A percentile compares a stretch with the other conserved stretches of the same genome.
These are phyloP conservation scores for Epichloe baconii DNA, from an alignment of 2,329 filamentous ascomycete species.

Conservation along the genomic window DNA sequence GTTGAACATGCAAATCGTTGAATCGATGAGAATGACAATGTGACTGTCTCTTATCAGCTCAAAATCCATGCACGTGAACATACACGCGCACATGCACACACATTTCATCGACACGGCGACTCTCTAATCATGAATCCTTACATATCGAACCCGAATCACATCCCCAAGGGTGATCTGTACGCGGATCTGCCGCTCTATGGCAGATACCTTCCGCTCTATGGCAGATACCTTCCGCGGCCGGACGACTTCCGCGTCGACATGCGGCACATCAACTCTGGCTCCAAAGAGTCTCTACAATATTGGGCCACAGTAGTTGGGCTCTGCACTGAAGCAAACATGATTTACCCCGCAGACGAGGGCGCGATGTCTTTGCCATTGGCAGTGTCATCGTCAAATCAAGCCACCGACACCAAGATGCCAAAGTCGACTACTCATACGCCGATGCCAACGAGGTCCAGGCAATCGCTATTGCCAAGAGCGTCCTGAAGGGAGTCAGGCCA, in stretches of 20 bases:
- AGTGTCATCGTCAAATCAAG: slow-evolving; percentile 26
- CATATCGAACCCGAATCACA: not conserved
- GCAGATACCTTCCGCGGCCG: not conserved
- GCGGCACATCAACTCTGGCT: slow-evolving; percentile 13
- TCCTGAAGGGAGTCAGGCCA: slow-evolving; percentile 14
- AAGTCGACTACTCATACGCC: slow-evolving; percentile 23
- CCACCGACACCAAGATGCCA: slow-evolving; percentile 15
- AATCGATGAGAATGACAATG: too few relatives aligned
- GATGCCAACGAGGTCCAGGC: slow-evolving; percentile 28
- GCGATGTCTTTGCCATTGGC: slow-evolving; percentile 29
- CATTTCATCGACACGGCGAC: too few relatives aligned
- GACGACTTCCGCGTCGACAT: slow-evolving; percentile 2
- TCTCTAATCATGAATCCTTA: not conserved
- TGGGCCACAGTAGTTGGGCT: slow-evolving; percentile 18
- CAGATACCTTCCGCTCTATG: not conserved
- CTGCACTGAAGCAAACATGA: slow-evolving; percentile 15
- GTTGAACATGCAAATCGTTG: too few relatives aligned
- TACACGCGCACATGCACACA: too few relatives aligned
- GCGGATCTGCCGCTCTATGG: not conserved
- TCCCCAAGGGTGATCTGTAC: not conserved
- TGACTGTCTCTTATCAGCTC: too few relatives aligned
- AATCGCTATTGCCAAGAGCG: slow-evolving; percentile 16
- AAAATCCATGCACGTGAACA: too few relatives aligned
- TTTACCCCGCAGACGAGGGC: slow-evolving; percentile 16
- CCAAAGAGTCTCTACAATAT: slow-evolving; percentile 15